Percentiles rank a stretch among this genome's conserved stretches.
Conservation (phyloP, 2,329 filamentous ascomycete species). For the Colletotrichum spinosum region DNA sequence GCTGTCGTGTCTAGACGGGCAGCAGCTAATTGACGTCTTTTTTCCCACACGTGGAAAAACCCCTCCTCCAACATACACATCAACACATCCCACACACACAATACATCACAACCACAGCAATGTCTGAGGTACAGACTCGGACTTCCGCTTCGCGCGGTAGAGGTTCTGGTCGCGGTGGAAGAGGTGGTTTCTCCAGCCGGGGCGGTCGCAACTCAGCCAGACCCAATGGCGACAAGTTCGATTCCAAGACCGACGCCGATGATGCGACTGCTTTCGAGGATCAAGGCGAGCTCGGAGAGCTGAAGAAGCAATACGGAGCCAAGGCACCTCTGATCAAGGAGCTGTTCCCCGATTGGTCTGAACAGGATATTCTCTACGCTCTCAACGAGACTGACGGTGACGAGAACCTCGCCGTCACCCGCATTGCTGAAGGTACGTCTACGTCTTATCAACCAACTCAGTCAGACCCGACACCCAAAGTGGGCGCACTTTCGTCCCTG, state of each 20-base stretch:
- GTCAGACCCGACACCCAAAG: neutral
- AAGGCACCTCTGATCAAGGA: slow-evolving; percentile 88
- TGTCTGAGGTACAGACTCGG: slow-evolving; percentile 96
- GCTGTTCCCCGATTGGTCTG: slow-evolving; percentile 95
- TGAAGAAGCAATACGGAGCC: slow-evolving; percentile 88
- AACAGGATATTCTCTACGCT: slow-evolving; percentile 93
- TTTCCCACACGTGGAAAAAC: slow-evolving; percentile 36
- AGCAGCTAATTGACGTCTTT: slow-evolving; percentile 36
- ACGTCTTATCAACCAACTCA: neutral
- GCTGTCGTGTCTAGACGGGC: slow-evolving; percentile 38
- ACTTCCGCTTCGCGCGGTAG: slow-evolving; percentile 87
- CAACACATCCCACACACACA: slow-evolving; percentile 27
- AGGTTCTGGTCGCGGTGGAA: slow-evolving; percentile 88
- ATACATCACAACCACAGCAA: slow-evolving; percentile 51
- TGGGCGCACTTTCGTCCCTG: neutral
- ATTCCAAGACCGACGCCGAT: slow-evolving; percentile 67
- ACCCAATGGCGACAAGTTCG: slow-evolving; percentile 78
- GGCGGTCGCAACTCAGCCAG: slow-evolving; percentile 72
- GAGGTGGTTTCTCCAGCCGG: slow-evolving; percentile 79
- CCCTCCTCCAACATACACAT: slow-evolving; percentile 26
- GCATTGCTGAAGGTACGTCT: slow-evolving; percentile 80
- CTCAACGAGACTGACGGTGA: slow-evolving; percentile 90
- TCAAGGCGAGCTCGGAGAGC: slow-evolving; percentile 88
- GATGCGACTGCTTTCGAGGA: slow-evolving; percentile 73
- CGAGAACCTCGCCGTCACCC: slow-evolving; percentile 78